phyloP scores from a whole-genome alignment of 108 stramenopile genomes.

The Cyclotella atomus region DNA sequence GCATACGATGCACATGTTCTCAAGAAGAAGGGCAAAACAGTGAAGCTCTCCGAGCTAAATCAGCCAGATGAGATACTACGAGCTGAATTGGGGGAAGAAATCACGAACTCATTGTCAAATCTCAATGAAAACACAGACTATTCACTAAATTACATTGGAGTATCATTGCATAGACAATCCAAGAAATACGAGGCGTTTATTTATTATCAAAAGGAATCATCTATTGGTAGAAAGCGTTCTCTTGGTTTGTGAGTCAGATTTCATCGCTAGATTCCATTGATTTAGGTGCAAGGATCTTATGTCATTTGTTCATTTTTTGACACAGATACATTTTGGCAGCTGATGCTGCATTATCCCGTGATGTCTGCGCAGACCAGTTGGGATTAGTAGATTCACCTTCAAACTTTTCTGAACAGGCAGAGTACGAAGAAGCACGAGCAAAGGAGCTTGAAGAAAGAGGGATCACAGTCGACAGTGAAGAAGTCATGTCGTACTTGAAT shows the following conservation, averaged over 20 bases:
- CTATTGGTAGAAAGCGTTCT: not conserved
- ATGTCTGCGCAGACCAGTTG: not conserved
- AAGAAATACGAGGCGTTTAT: not conserved
- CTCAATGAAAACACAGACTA: not conserved
- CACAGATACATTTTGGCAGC: not conserved
- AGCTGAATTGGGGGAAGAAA: not conserved
- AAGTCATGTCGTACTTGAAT: not conserved
- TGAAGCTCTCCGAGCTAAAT: not conserved
- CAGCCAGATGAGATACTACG: not conserved
- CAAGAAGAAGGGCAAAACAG: not conserved
- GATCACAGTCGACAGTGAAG: not conserved
- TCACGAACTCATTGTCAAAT: not conserved
- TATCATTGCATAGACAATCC: not conserved
- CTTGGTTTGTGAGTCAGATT: not conserved
- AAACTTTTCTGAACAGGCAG: not conserved
- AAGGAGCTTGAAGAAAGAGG: not conserved
- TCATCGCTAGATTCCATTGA: not conserved
- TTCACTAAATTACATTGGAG: not conserved
- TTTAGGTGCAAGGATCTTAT: not conserved
- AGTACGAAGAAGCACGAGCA: not conserved
- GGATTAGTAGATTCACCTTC: not conserved
- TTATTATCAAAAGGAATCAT: not conserved
- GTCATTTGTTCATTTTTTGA: not conserved
- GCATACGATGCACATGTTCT: not conserved
- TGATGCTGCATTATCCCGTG: not conserved